These are phyloP conservation scores for Incumbomyces delicatus DNA, from an alignment of 2,329 filamentous ascomycete genomes.

Conservation along the genomic window DNA sequence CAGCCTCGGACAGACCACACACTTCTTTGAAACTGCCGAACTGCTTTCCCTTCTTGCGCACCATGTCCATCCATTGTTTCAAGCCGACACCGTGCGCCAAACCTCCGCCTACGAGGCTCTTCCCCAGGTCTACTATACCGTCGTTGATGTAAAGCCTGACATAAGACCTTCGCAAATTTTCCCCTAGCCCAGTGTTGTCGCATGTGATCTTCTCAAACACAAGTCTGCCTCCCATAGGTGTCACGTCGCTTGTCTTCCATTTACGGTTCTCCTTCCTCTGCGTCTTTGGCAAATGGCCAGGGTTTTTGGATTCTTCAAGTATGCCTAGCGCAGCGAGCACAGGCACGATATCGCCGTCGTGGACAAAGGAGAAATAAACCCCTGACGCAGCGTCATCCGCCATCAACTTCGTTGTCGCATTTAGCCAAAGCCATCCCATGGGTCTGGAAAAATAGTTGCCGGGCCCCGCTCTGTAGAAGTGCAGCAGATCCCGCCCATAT, in stretches of 20 bases:
- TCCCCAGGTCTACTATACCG: constrained; percentile 38
- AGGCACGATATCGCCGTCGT: constrained; percentile 50
- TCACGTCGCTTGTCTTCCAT: constrained; percentile 47
- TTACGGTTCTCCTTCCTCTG: constrained; percentile 35
- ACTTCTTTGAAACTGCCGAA: constrained; percentile 39
- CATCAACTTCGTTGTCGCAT: constrained; percentile 45
- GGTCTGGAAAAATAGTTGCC: constrained; percentile 44
- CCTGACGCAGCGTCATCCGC: constrained; percentile 28
- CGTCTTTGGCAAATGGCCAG: constrained; percentile 36
- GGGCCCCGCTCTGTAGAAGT: constrained; percentile 50
- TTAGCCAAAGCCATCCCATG: constrained; percentile 51
- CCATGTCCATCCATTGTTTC: constrained; percentile 32
- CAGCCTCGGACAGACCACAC: constrained; percentile 37
- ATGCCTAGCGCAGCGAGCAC: constrained; percentile 37
- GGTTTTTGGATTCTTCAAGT: constrained; percentile 38
- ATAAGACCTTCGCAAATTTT: constrained; percentile 25
- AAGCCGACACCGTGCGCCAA: constrained; percentile 37
- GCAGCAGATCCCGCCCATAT: constrained; percentile 48
- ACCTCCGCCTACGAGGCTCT: constrained; percentile 3
- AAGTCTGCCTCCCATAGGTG: constrained; percentile 49
- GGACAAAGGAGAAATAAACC: constrained; percentile 51
- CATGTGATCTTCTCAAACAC: constrained; percentile 46
- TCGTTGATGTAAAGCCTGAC: constrained; percentile 51
- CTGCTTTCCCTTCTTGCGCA: constrained; percentile 32
- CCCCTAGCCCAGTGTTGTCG: constrained; percentile 6